These are phyloP conservation scores for Neurospora terricola DNA, from an alignment of 495 filamentous ascomycete genomes.

Conservation along the genomic window DNA sequence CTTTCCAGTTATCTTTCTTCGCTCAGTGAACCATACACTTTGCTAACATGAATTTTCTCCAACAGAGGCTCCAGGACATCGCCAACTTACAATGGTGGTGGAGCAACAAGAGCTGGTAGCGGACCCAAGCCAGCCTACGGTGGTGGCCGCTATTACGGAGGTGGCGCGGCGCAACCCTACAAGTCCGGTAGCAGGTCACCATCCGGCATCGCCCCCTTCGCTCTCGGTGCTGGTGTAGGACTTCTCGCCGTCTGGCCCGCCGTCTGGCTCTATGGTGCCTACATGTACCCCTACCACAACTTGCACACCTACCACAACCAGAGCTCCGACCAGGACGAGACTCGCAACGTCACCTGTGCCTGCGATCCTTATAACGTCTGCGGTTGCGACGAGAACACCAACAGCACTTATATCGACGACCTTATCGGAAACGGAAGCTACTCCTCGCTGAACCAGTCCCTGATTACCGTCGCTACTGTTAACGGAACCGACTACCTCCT, in stretches of 20 bases:
- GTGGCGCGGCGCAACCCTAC: slow-evolving; percentile 66
- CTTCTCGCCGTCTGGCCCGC: slow-evolving; percentile 50
- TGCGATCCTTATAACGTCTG: slow-evolving; percentile 64
- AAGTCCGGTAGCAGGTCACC: slow-evolving; percentile 46
- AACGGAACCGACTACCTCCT: slow-evolving; percentile 70
- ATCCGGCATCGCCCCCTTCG: slow-evolving; percentile 43
- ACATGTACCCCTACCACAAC: slow-evolving; percentile 56
- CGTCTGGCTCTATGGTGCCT: slow-evolving; percentile 52
- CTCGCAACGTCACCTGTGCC: slow-evolving; percentile 60
- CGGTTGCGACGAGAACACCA: slow-evolving; percentile 69
- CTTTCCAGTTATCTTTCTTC: background rate
- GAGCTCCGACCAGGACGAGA: slow-evolving; percentile 49
- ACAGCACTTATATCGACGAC: slow-evolving; percentile 45
- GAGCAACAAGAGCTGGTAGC: slow-evolving; percentile 54
- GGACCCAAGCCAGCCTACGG: slow-evolving; percentile 51
- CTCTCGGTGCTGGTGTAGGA: slow-evolving; percentile 44
- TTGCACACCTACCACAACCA: slow-evolving; percentile 54
- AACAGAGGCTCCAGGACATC: slow-evolving; percentile 13
- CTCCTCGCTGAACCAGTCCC: slow-evolving; percentile 47
- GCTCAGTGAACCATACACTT: background rate
- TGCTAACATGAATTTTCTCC: slow-evolving; percentile 1
- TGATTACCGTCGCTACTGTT: slow-evolving; percentile 52
- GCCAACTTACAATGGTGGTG: slow-evolving; percentile 47
- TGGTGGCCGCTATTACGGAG: slow-evolving; percentile 65
- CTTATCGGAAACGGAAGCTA: slow-evolving; percentile 59